These are phyloP conservation scores for Panus rudis DNA, from an alignment of 768 basidiomycete genomes.

Conservation along the genomic window DNA sequence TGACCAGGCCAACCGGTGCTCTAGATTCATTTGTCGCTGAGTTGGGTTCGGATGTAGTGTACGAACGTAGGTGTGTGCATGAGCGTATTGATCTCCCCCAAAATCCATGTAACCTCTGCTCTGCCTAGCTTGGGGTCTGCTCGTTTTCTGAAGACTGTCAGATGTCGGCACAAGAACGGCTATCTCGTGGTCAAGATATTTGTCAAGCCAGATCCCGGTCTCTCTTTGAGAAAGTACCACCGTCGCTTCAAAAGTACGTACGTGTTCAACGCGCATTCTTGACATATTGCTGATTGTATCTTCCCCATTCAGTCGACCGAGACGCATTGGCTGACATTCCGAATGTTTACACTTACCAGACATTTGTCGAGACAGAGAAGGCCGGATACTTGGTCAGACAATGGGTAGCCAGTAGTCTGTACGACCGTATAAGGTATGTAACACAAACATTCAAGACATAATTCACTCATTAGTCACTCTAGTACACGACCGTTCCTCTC, in stretches of 20 bases:
- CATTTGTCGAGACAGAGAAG: slow-evolving; percentile 90
- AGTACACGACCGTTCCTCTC: slow-evolving; percentile 96
- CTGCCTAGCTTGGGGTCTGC: slow-evolving; percentile 55
- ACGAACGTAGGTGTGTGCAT: slow-evolving; percentile 74
- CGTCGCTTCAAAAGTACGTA: slow-evolving; percentile 67
- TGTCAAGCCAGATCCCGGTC: slow-evolving; percentile 85
- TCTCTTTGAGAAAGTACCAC: slow-evolving; percentile 70
- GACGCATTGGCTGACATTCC: slow-evolving; percentile 79
- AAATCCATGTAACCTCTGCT: neutral
- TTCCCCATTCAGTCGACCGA: slow-evolving; percentile 57
- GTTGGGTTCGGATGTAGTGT: slow-evolving; percentile 77
- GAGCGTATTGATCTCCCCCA: neutral
- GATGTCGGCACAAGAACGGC: slow-evolving; percentile 78
- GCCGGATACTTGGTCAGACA: slow-evolving; percentile 94
- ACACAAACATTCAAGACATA: neutral
- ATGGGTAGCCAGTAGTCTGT: slow-evolving; percentile 90
- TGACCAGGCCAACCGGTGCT: slow-evolving; percentile 70
- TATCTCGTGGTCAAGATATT: slow-evolving; percentile 90
- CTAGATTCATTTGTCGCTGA: slow-evolving; percentile 90
- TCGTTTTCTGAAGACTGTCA: slow-evolving; percentile 74
- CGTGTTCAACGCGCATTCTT: slow-evolving; percentile 7
- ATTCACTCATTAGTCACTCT: slow-evolving; percentile 5
- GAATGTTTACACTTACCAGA: slow-evolving; percentile 85
- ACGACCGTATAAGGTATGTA: slow-evolving; percentile 90
- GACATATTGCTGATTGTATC: slow-evolving; percentile 5